A percentile compares a stretch with the other conserved stretches of the same genome.
These are phyloP conservation scores for Kazachstania taianensis DNA, from an alignment of 805 yeast genomes.

Conservation along the genomic window DNA sequence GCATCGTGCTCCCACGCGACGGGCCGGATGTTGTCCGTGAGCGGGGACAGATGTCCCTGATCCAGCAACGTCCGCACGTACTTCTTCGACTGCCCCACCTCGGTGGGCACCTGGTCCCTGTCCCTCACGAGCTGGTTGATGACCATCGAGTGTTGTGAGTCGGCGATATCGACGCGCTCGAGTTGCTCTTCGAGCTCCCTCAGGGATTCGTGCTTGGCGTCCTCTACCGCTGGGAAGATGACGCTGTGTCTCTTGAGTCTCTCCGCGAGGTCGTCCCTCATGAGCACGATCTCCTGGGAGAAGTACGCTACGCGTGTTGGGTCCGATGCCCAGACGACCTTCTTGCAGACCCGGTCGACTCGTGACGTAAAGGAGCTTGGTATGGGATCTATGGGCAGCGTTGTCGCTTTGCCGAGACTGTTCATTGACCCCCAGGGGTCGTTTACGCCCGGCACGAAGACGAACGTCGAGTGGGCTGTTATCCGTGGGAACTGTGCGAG, in stretches of 20 bases:
- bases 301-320: conserved; percentile 72
- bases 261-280: conserved; percentile 62
- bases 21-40: conserved; percentile 49
- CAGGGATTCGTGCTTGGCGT: conserved; percentile 16
- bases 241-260: conserved; percentile 65
- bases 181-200: conserved; percentile 12
- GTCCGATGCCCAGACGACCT: conserved; percentile 56
- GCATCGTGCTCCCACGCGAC: conserved; percentile 63
- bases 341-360: conserved; percentile 46
- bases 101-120: conserved; percentile 34
- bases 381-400: conserved; percentile 66
- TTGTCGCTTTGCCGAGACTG: conserved; percentile 47
- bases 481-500: conserved; percentile 39
- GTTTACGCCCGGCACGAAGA: conserved; percentile 79
- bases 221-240: conserved; percentile 35
- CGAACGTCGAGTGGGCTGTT: conserved; percentile 38
- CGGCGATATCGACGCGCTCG: conserved; percentile 11
- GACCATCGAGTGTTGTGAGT: conserved; percentile 4
- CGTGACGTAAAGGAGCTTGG: conserved; percentile 66
- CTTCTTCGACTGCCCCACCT: conserved; percentile 51
- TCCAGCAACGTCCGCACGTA: conserved; percentile 72
- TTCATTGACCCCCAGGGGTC: conserved; percentile 87
- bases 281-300: conserved; percentile 70
- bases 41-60: conserved; percentile 85
- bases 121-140: conserved; percentile 24